Evolutionary conservation across 2,329 filamentous ascomycete species (phyloP), one percentile per base, ranked within the genome.

Genomic region (Hymenoscyphus infarciens): DNA sequence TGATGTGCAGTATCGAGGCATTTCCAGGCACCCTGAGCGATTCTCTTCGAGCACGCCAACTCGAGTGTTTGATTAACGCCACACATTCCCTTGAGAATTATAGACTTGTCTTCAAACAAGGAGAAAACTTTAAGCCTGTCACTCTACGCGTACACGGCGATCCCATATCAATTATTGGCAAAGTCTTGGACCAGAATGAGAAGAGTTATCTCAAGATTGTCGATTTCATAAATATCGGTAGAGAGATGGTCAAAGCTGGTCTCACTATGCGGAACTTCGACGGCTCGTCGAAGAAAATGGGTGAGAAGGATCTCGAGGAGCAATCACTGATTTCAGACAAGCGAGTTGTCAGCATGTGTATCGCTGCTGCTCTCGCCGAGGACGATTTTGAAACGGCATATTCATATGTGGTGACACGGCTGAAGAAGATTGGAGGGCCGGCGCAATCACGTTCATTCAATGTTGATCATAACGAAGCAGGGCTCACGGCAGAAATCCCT

Each of bases 371-470:
- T 13, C 80, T 95, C 1, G 80, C 81, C 10, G 90, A 93, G 72
- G 87, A 92, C 66, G 91, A 87, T 72, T 95, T 95, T 65, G 91
- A 96, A 73, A 95, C 91, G 0, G 91, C 91, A 11, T 95, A 94
- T 74, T 93, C 90, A 0, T 94, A 91, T 71, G 87, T 93, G 1
- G 83, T 91, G 56, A 92, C 87, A 71, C 84, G 88, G 25, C 79
- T 95, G 0, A 80, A 81, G 7, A 73, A 76, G 8, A 71, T 75
- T 31, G 69, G 72, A 68, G 68, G 73, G 70, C 65, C 68, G 60
- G 63, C 72, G 16, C 69, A 68, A 59, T 66, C 53, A 49, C 63
- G 66, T 10, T 61, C 60, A 25, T 63, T 64, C 15, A 63, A 71
- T 10, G 64, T 70, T 31, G 63, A 67, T 22, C 58, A 67, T 7